Evolutionary conservation across 805 yeast species (phyloP).

Genomic region (Suhomyces faveliae): DNA sequence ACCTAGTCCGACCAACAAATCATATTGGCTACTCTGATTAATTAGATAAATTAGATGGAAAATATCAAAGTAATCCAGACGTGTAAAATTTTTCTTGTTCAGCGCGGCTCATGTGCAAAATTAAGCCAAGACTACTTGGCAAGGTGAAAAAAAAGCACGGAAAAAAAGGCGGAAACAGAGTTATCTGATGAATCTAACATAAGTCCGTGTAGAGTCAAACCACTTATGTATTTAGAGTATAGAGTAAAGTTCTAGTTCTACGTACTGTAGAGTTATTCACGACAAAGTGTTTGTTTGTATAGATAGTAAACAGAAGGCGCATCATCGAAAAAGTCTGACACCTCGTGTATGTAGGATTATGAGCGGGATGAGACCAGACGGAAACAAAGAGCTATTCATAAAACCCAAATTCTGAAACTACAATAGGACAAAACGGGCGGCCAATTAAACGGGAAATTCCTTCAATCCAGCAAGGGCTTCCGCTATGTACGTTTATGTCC

Average conservation of each 20-base stretch:
- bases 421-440: background rate
- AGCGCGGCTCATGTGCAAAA: background rate
- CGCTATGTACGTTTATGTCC: background rate
- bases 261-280: too few species aligned
- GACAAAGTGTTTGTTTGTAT: too few species aligned
- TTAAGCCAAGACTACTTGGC: slow-evolving; percentile 2
- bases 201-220: too few species aligned
- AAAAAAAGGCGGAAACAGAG: background rate
- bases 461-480: background rate
- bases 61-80: background rate
- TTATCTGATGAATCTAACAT: background rate
- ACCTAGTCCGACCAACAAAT: background rate
- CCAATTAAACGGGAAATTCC: background rate
- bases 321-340: too few species aligned
- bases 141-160: background rate
- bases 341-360: too few species aligned
- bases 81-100: background rate
- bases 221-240: too few species aligned
- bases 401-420: too few species aligned
- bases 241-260: too few species aligned
- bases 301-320: too few species aligned
- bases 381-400: too few species aligned
- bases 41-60: background rate
- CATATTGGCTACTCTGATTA: background rate
- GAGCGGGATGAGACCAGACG: too few species aligned